Percentiles rank a stretch among this genome's conserved stretches.
These are phyloP conservation scores for Globisporangium orthogonon DNA, from an alignment of 352 stramenopile species.

Conservation along the genomic window DNA sequence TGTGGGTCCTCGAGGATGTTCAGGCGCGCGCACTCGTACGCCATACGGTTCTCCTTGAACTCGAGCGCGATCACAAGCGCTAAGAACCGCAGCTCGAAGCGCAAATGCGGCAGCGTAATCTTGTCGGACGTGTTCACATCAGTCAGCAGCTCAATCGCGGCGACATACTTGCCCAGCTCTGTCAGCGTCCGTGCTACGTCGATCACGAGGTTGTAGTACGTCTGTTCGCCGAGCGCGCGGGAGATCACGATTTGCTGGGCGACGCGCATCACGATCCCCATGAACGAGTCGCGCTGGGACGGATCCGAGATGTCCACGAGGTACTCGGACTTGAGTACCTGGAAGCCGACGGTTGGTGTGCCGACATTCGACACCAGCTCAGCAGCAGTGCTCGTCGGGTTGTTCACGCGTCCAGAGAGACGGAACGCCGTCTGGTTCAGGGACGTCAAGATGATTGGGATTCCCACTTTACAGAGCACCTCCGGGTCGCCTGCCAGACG, in stretches of 20 bases:
- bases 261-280: conserved; percentile 81
- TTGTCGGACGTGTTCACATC: conserved; percentile 87
- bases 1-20: conserved; percentile 84
- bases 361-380: conserved; percentile 56
- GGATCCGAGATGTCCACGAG: conserved; percentile 76
- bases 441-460: conserved; percentile 78
- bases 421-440: conserved; percentile 75
- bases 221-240: conserved; percentile 54
- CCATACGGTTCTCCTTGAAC: conserved; percentile 85
- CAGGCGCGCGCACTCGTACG: conserved; percentile 79
- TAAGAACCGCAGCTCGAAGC: conserved; percentile 79
- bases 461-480: conserved; percentile 74
- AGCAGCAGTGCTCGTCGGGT: conserved; percentile 33
- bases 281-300: conserved; percentile 68
- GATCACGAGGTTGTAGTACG: conserved; percentile 77
- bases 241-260: conserved; percentile 80
- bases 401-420: conserved; percentile 62
- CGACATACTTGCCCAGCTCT: conserved; percentile 75
- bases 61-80: conserved; percentile 79
- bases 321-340: conserved; percentile 80
- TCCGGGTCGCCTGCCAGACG: conserved; percentile 58
- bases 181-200: conserved; percentile 76
- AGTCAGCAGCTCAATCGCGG: conserved; percentile 78
- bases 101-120: conserved; percentile 55
- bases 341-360: conserved; percentile 61